Evolutionary conservation across 371 early-diverging fungal species (phyloP).

Genomic region (Scutellospora calospora): DNA sequence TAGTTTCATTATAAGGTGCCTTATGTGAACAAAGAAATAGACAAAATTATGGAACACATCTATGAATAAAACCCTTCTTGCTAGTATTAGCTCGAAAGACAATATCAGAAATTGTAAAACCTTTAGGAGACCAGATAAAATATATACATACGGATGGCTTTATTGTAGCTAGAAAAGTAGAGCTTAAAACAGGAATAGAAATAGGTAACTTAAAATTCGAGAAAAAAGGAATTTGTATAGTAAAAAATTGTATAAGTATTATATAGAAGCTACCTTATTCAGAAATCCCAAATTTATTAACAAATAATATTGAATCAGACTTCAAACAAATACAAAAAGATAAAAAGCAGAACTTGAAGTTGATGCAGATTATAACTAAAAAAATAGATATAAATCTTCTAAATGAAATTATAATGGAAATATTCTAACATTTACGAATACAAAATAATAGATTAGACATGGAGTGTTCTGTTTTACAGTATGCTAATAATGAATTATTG

Average conservation of each 20-base stretch:
- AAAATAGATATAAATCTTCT: too few relatives aligned
- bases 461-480: not conserved
- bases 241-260: too few relatives aligned
- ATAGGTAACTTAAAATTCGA: too few relatives aligned
- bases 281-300: too few relatives aligned
- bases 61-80: slow-evolving; percentile 42
- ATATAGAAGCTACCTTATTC: too few relatives aligned
- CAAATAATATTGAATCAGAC: too few relatives aligned
- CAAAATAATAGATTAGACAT: not conserved
- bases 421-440: too few relatives aligned
- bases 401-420: not conserved
- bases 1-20: slow-evolving; percentile 23
- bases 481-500: not conserved
- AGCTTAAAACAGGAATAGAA: too few relatives aligned
- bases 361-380: too few relatives aligned
- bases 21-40: slow-evolving; percentile 21
- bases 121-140: slow-evolving; percentile 1
- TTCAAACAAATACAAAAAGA: too few relatives aligned
- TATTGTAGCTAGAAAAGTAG: too few relatives aligned
- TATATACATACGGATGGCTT: slow-evolving; percentile 25
- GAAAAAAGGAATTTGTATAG: too few relatives aligned
- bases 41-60: slow-evolving; percentile 33
- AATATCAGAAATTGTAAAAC: slow-evolving; percentile 10
- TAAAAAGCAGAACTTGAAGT: slow-evolving; percentile 32
- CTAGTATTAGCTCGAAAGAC: not conserved